These are phyloP conservation scores for Penicillium flavigenum DNA, from an alignment of 495 filamentous ascomycete genomes.

Conservation along the genomic window DNA sequence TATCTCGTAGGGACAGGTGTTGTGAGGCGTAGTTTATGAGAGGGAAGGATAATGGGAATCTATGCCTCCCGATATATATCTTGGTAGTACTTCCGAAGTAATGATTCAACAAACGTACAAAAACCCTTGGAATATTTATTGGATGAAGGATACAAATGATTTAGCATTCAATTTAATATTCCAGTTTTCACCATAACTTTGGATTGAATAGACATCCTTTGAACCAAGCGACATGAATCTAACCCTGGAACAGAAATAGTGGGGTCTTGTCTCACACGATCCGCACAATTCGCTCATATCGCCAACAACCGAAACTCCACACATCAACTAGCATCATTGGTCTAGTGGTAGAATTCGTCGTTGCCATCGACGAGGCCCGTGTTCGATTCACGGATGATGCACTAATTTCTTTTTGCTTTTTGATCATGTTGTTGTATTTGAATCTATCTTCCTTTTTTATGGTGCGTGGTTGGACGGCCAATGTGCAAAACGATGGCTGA, in stretches of 20 bases:
- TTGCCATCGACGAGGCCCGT: conserved; percentile 60
- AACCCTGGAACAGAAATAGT: background rate
- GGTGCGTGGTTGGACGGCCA: background rate
- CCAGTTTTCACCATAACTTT: background rate
- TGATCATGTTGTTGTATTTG: background rate
- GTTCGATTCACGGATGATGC: conserved; percentile 60
- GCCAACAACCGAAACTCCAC: background rate
- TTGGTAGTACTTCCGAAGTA: background rate
- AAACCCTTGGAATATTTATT: background rate
- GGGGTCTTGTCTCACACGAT: background rate
- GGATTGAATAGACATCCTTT: background rate
- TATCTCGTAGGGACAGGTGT: background rate
- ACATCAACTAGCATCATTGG: conserved; percentile 48
- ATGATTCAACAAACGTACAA: background rate
- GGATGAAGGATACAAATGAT: background rate
- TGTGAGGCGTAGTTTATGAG: background rate
- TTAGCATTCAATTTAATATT: background rate
- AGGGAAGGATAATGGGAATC: background rate
- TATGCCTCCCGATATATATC: background rate
- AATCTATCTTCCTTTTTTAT: background rate
- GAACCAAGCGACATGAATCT: background rate
- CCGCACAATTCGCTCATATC: background rate
- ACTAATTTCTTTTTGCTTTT: conserved; percentile 18
- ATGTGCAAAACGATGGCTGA: background rate
- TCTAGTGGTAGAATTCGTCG: conserved; percentile 62